Conservation (phyloP, 257 asterid species). For the Fraxinus quadrangulata region DNA sequence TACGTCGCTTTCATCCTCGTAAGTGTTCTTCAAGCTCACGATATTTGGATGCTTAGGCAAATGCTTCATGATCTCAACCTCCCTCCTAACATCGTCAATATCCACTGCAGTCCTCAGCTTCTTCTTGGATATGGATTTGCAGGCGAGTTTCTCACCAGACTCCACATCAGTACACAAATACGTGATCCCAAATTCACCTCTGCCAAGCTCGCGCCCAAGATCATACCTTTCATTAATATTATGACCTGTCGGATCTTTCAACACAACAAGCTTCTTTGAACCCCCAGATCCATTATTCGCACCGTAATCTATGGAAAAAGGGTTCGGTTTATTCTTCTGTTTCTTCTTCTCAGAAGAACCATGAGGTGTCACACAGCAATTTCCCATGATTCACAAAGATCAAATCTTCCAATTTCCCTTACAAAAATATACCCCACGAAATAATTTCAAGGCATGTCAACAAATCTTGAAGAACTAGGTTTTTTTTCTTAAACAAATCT, state of each 20-base stretch:
- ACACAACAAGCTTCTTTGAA: slow-evolving; percentile 52
- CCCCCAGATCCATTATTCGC: slow-evolving; percentile 37
- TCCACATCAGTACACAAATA: slow-evolving; percentile 57
- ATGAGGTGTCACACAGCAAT: slow-evolving; percentile 58
- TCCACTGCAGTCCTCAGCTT: slow-evolving; percentile 71
- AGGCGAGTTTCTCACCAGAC: slow-evolving; percentile 59
- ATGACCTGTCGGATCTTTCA: slow-evolving; percentile 58
- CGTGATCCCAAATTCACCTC: slow-evolving; percentile 80
- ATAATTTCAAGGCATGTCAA: neutral
- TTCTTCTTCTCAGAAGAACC: slow-evolving; percentile 39
- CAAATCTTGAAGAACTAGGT: slow-evolving; percentile 4
- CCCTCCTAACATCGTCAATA: slow-evolving; percentile 75
- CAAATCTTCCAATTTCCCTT: slow-evolving; percentile 24
- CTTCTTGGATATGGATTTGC: slow-evolving; percentile 72
- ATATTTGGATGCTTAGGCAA: slow-evolving; percentile 70
- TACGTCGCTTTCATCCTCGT: slow-evolving; percentile 63
- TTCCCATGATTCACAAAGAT: slow-evolving; percentile 55
- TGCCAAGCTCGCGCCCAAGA: slow-evolving; percentile 72
- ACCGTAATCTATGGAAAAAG: slow-evolving; percentile 47
- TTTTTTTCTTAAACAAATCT: neutral
- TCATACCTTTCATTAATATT: slow-evolving; percentile 48
- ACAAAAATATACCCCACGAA: slow-evolving; percentile 22
- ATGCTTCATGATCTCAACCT: slow-evolving; percentile 72
- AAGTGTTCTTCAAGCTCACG: slow-evolving; percentile 60
- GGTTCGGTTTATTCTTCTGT: slow-evolving; percentile 55